phyloP scores from a whole-genome alignment of 2,329 filamentous ascomycete species.

The Fusarium sp. region DNA sequence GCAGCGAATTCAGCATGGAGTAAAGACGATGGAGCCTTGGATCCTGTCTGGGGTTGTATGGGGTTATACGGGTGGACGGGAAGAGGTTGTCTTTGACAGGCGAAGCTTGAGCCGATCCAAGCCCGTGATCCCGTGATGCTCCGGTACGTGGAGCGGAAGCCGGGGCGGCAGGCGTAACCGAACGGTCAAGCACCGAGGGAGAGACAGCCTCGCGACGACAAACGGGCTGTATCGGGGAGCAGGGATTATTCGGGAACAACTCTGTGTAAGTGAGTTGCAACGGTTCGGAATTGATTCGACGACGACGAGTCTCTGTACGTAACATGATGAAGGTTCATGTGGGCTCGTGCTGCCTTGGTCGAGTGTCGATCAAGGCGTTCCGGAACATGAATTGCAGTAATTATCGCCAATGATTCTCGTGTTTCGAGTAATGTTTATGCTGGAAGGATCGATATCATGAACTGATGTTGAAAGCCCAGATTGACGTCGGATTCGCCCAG shows the following conservation, averaged over 20 bases:
- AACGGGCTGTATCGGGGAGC: conserved; percentile 43
- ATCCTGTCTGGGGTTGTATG: conserved; percentile 26
- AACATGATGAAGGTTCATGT: conserved; percentile 14
- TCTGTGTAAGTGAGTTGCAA: conserved; percentile 27
- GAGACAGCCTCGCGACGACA: conserved; percentile 24
- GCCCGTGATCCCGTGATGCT: conserved; percentile 47
- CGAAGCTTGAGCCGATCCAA: conserved; percentile 43
- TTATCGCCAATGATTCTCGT: neutral
- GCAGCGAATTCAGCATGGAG: conserved; percentile 34
- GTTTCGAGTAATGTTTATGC: conserved; percentile 2
- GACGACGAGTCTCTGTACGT: conserved; percentile 19
- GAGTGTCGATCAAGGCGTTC: conserved; percentile 11
- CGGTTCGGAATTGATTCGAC: conserved; percentile 16
- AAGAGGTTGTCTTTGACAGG: conserved; percentile 27
- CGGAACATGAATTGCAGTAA: neutral
- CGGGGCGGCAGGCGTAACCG: conserved; percentile 42
- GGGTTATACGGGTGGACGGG: conserved; percentile 32
- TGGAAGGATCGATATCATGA: conserved; percentile 29
- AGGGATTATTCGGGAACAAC: conserved; percentile 37
- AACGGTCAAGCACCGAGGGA: conserved; percentile 39
- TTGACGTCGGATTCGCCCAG: conserved; percentile 28
- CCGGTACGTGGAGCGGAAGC: conserved; percentile 44
- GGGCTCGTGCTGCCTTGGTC: conserved; percentile 11
- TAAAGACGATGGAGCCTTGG: conserved; percentile 36
- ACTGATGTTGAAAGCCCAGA: conserved; percentile 27